These are phyloP conservation scores for Nicotiana attenuata DNA, from an alignment of 257 asterid species.

Conservation along the genomic window DNA sequence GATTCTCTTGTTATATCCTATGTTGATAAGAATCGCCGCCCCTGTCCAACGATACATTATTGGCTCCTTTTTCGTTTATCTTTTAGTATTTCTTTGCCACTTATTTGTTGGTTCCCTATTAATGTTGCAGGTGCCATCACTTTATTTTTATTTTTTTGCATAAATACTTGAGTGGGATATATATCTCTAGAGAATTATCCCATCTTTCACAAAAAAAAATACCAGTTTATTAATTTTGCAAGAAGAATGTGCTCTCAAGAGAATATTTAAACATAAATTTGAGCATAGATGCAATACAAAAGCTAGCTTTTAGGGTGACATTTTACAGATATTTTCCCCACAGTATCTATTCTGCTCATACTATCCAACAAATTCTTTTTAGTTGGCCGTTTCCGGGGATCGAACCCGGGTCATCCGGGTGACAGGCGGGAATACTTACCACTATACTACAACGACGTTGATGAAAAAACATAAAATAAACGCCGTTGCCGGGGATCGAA, in stretches of 20 bases:
- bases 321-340: neutral
- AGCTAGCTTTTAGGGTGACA: neutral
- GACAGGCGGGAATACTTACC: constrained; percentile 98
- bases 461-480: too few species aligned
- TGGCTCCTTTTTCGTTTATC: neutral
- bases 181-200: neutral
- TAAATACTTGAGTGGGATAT: too few species aligned
- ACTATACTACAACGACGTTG: constrained; percentile 96
- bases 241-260: neutral
- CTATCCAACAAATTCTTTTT: neutral
- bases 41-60: neutral
- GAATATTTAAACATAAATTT: neutral
- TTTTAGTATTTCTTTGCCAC: neutral
- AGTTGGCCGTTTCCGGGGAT: constrained; percentile 82
- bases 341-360: neutral
- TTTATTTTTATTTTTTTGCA: too few species aligned
- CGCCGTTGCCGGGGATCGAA: constrained; percentile 99
- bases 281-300: neutral
- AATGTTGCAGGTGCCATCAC: too few species aligned
- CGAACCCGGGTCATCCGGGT: constrained; percentile 99
- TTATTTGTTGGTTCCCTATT: too few species aligned
- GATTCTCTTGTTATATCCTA: neutral
- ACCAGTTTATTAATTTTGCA: neutral
- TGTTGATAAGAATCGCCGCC: neutral
- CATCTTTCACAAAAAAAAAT: neutral